Conservation (phyloP, 2,329 filamentous ascomycete genomes). For the Pyrenochaeta sp. region DNA sequence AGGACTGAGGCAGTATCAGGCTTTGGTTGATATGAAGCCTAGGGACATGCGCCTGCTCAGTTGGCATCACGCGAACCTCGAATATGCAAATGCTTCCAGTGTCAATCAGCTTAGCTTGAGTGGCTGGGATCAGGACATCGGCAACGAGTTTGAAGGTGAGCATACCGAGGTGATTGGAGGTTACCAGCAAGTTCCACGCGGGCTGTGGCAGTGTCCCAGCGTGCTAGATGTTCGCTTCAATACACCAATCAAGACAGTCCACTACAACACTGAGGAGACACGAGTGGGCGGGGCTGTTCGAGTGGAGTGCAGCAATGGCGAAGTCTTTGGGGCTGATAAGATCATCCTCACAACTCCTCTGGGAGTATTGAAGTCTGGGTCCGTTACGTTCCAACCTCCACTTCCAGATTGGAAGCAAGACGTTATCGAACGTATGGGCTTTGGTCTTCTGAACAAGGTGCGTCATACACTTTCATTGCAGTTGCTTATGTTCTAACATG, state of each 20-base stretch:
- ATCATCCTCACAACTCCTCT: constrained; percentile 91
- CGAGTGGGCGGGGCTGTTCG: constrained; percentile 34
- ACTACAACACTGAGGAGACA: constrained; percentile 55
- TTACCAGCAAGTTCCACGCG: constrained; percentile 92
- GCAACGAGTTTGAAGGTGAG: constrained; percentile 95
- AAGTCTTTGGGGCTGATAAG: constrained; percentile 80
- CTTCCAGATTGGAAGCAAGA: constrained; percentile 87
- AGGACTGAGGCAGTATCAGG: constrained; percentile 86
- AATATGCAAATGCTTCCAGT: constrained; percentile 95
- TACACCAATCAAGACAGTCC: constrained; percentile 76
- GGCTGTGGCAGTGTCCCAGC: constrained; percentile 78
- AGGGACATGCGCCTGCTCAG: constrained; percentile 92
- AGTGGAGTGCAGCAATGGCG: constrained; percentile 77
- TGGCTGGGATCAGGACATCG: constrained; percentile 96
- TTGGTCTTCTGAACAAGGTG: constrained; percentile 91
- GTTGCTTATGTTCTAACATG: constrained; percentile 14
- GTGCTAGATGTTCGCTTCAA: constrained; percentile 80
- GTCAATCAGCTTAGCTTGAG: constrained; percentile 86
- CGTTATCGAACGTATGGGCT: constrained; percentile 85
- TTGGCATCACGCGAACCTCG: constrained; percentile 97
- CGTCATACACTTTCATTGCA: not conserved
- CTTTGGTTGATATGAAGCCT: constrained; percentile 80
- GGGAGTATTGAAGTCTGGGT: constrained; percentile 86
- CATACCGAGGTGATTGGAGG: constrained; percentile 94
- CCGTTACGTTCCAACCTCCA: constrained; percentile 84